Percentiles rank a stretch among this genome's conserved stretches.
Conservation (phyloP, 1,284 basidiomycete species). For the Leccinum angustisporum region DNA sequence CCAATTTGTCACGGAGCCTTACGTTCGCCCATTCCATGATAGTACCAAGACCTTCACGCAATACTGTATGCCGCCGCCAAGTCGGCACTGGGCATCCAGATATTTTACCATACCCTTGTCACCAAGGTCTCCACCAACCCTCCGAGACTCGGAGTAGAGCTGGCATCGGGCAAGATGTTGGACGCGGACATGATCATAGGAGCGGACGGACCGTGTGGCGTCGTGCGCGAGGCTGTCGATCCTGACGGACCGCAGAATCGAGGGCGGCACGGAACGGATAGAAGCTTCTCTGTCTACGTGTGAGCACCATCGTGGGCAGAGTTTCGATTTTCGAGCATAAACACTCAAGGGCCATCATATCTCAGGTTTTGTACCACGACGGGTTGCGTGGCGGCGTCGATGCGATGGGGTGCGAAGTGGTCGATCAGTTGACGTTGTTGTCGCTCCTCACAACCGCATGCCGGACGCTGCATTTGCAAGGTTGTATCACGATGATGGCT, state of each 20-base stretch:
- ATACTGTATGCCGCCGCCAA: constrained; percentile 42
- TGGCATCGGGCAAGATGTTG: constrained; percentile 33
- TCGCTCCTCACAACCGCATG: no score
- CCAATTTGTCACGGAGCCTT: constrained; percentile 2
- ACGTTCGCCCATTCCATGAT: neutral
- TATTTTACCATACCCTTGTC: constrained; percentile 40
- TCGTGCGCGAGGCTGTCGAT: constrained; percentile 19
- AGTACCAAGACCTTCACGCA: constrained; percentile 47
- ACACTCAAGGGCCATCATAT: constrained; percentile 6
- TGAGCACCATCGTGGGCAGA: constrained; percentile 4
- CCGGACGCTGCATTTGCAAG: no score
- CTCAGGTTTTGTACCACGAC: no score
- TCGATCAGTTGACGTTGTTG: no score
- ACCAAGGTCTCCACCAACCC: constrained; percentile 28
- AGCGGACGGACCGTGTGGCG: constrained; percentile 35
- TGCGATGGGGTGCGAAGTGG: no score
- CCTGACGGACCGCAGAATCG: constrained; percentile 17
- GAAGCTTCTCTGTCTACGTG: constrained; percentile 20
- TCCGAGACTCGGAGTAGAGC: constrained; percentile 29
- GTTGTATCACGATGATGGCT: no score
- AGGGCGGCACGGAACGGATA: constrained; percentile 31
- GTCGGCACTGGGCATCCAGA: constrained; percentile 36
- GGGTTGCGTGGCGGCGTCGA: no score
- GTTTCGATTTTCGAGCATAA: neutral
- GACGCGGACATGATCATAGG: constrained; percentile 37